A percentile compares a stretch with the other conserved stretches of the same genome.
phyloP scores from a whole-genome alignment of 2,329 filamentous ascomycete species.

The Periconia digitata region DNA sequence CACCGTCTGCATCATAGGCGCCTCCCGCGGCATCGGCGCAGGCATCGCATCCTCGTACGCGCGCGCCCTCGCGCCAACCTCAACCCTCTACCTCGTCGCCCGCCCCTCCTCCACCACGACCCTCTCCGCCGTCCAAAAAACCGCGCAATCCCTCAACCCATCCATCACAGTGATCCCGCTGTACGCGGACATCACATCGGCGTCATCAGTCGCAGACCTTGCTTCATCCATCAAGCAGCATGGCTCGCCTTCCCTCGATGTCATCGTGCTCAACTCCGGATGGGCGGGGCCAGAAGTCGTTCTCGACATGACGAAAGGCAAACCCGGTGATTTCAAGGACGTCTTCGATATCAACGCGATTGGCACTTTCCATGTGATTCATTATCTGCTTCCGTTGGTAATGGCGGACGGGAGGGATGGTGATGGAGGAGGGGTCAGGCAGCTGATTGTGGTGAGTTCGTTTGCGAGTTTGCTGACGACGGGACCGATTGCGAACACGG shows the following conservation, averaged over 20 bases:
- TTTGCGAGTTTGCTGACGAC: conserved; percentile 40
- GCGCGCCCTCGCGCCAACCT: conserved; percentile 20
- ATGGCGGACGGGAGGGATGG: conserved; percentile 11
- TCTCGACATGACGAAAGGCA: conserved; percentile 34
- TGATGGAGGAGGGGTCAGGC: conserved; percentile 21
- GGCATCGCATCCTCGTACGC: conserved; percentile 34
- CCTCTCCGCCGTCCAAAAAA: conserved; percentile 15
- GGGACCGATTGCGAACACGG: conserved; percentile 44
- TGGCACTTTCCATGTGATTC: conserved; percentile 41
- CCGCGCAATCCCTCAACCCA: conserved; percentile 10
- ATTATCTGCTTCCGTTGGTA: conserved; percentile 38
- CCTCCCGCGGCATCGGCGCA: conserved; percentile 35
- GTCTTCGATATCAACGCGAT: conserved; percentile 42
- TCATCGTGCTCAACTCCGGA: conserved; percentile 44
- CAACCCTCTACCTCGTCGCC: conserved; percentile 26
- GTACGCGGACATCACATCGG: conserved; percentile 33
- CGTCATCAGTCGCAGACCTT: conserved; percentile 25
- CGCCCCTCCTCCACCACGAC: conserved; percentile 20
- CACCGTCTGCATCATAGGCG: conserved; percentile 36
- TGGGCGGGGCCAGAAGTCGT: conserved; percentile 38
- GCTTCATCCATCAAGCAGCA: conserved; percentile 19
- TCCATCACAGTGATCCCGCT: conserved; percentile 5
- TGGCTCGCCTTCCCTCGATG: conserved; percentile 31
- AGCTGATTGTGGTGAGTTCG: conserved; percentile 27
- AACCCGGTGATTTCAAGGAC: conserved; percentile 36